Base-by-base conservation (phyloP, 805 yeast species). In the Hanseniaspora occidentalis region DNA sequence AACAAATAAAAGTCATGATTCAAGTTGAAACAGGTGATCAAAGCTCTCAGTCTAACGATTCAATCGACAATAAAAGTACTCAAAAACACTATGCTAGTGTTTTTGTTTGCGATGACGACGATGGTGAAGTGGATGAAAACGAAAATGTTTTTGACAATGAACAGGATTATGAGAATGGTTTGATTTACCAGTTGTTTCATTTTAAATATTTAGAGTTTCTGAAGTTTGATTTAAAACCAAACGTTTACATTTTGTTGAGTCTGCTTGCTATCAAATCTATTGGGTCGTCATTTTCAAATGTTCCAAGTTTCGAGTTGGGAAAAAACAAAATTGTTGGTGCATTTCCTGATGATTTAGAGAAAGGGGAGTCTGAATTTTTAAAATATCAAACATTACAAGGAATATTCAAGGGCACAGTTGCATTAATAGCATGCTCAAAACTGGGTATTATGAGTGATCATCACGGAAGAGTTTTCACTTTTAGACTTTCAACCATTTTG, bases 401-500 rank as follows among this genome's bases (percentile, higher is more conserved):
- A 48, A 0, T 34, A 44, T 22, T 39, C 49, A 17, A 50, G 47
- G 31, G 39, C 44, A 7, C 37, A 45, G 13, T 48, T 2, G 55
- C 55, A 10, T 43, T 51, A 27, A 6, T 37, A 3, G 34, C 50
- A n/a, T 47, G 51, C 16, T 53, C 55, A 1, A 50, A 47, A 26
- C 45, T 39, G 35, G 57, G 54, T 7, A 53, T 50, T 34, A 40
- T 42, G 37, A 47, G 53, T 27, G 57, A 51, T 33, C 39, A 41
- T 19, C 38, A 43, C 16, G 57, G 57, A 2, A 41, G 56, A 34
- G 48, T 50, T 1, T 44, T 33, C 25, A 54, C 49, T 6, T 46
- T 51, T 26, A 50, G 47, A 33, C 16, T 47, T 1, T 41, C 38
- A 20, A 65, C 2, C 52, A 59, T 36, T 53, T 59, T 45, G 60